A percentile compares a stretch with the other conserved stretches of the same genome.
phyloP scores from a whole-genome alignment of 352 stramenopile genomes.

The Globisporangium apiculatum region DNA sequence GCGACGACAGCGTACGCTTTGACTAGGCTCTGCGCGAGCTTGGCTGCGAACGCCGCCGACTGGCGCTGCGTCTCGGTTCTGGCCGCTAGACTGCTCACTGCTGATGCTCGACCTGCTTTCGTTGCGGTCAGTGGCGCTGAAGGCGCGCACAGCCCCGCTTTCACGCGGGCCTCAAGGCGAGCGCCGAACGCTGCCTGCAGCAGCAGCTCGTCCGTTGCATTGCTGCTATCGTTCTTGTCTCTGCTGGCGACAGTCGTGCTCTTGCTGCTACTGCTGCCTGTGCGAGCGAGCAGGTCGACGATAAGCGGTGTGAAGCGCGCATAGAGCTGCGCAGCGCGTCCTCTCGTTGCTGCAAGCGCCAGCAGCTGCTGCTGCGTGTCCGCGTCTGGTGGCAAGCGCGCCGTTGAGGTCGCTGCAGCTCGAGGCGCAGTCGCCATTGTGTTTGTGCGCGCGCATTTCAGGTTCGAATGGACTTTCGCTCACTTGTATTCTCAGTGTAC shows the following conservation, averaged over 20 bases:
- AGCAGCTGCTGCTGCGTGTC: slow-evolving; percentile 22
- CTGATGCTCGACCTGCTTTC: neutral
- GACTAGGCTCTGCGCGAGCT: slow-evolving; percentile 54
- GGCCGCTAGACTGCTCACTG: neutral
- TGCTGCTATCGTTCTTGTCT: neutral
- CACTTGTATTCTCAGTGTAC: too few species aligned
- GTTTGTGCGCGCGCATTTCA: neutral
- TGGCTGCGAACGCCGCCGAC: slow-evolving; percentile 40
- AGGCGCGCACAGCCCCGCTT: slow-evolving; percentile 3
- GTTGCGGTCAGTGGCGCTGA: neutral
- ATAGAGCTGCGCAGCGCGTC: slow-evolving; percentile 11
- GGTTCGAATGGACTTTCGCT: neutral
- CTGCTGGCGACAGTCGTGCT: neutral
- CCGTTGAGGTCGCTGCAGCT: neutral
- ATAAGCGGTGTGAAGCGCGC: slow-evolving; percentile 10
- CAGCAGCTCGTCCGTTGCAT: neutral
- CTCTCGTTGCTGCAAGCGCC: slow-evolving; percentile 13
- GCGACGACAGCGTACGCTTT: slow-evolving; percentile 34
- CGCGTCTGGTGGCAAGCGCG: slow-evolving; percentile 6
- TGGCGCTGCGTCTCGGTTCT: slow-evolving; percentile 13
- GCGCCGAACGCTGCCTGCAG: slow-evolving; percentile 6
- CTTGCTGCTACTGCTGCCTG: neutral
- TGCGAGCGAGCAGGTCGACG: neutral
- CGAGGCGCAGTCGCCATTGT: neutral
- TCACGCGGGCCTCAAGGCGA: slow-evolving; percentile 9